Percentiles rank a stretch among this genome's conserved stretches.
phyloP scores from a whole-genome alignment of 495 filamentous ascomycete species.

The Tuber umbilicatum region DNA sequence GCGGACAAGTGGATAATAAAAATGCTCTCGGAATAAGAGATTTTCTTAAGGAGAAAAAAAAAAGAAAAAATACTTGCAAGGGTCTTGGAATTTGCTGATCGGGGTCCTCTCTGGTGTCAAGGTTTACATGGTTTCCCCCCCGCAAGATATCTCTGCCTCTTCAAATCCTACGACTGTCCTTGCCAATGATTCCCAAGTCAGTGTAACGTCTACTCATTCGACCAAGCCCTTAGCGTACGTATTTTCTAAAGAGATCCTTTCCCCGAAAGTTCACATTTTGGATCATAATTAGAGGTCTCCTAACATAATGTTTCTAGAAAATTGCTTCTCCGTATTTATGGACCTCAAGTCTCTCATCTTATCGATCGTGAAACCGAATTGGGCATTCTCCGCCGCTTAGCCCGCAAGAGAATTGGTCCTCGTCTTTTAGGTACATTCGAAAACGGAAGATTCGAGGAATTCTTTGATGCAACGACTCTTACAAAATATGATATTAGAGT shows the following conservation, averaged over 20 bases:
- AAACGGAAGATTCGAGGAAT: constrained; percentile 94
- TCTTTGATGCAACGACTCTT: constrained; percentile 70
- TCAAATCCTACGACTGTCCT: not conserved
- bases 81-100: not conserved
- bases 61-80: not conserved
- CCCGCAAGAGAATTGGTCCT: constrained; percentile 86
- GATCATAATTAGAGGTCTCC: not conserved
- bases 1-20: not conserved
- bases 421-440: constrained; percentile 85
- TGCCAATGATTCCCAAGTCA: not conserved
- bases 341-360: constrained; percentile 88
- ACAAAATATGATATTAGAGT: constrained; percentile 69
- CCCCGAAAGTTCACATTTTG: not conserved
- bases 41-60: too few species aligned
- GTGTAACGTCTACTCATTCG: not conserved
- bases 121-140: constrained; percentile 78
- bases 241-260: not conserved
- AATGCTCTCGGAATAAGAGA: not conserved
- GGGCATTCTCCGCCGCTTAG: constrained; percentile 75
- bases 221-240: not conserved
- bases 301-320: constrained; percentile 49
- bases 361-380: constrained; percentile 91
- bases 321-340: constrained; percentile 86
- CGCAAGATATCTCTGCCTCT: constrained; percentile 49
- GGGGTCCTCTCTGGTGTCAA: constrained; percentile 6